These are phyloP conservation scores for Phytophthora multivora DNA, from an alignment of 352 stramenopile species.

Conservation along the genomic window DNA sequence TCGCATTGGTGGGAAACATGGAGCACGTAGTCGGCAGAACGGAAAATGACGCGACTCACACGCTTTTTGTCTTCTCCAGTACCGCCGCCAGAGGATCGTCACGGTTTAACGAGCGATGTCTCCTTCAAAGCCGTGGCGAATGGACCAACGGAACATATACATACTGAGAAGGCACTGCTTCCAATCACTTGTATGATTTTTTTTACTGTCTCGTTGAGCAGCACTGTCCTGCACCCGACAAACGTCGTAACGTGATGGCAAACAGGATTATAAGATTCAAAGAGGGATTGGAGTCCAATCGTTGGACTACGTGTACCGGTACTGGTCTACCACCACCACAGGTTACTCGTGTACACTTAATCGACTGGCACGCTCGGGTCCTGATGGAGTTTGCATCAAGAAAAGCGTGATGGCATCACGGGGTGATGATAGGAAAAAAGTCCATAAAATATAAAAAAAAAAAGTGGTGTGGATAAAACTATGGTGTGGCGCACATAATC, in stretches of 20 bases:
- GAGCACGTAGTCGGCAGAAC: background rate
- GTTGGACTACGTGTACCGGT: too few species aligned
- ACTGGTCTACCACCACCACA: background rate
- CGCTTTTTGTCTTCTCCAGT: background rate
- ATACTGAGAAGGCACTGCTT: constrained; percentile 18
- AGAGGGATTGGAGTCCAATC: constrained; percentile 11
- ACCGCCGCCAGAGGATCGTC: background rate
- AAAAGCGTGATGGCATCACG: too few species aligned
- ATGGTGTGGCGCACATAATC: background rate
- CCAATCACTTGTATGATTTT: constrained; percentile 37
- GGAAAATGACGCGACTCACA: constrained; percentile 10
- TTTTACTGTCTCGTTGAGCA: constrained; percentile 6
- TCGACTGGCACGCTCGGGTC: too few species aligned
- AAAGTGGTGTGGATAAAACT: background rate
- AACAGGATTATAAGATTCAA: constrained; percentile 10
- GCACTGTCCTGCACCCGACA: background rate
- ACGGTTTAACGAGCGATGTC: background rate
- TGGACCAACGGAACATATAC: background rate
- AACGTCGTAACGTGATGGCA: background rate
- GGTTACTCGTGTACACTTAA: too few species aligned
- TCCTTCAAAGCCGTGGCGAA: constrained; percentile 7
- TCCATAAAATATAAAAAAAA: too few species aligned
- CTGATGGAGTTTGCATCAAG: too few species aligned
- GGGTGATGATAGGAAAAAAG: too few species aligned
- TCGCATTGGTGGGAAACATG: background rate